A percentile compares a stretch with the other conserved stretches of the same genome.
These are phyloP conservation scores for Colletotrichum orbiculare DNA, from an alignment of 2,329 filamentous ascomycete genomes.

Conservation along the genomic window DNA sequence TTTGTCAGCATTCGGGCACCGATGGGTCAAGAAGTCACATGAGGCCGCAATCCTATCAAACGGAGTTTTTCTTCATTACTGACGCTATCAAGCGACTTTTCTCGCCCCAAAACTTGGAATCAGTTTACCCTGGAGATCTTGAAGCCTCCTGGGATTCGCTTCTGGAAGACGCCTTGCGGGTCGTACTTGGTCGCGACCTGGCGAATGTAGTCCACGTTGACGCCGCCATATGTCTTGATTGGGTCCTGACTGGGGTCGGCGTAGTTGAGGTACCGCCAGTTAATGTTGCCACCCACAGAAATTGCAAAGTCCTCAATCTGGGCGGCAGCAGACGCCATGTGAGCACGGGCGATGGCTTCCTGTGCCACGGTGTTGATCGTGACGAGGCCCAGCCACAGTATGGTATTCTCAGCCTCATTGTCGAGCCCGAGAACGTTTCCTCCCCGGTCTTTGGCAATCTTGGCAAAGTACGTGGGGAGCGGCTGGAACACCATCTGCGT, in stretches of 20 bases:
- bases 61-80: neutral
- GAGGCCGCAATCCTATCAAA: neutral
- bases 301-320: conserved; percentile 26
- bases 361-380: conserved; percentile 17
- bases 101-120: neutral
- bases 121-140: conserved; percentile 20
- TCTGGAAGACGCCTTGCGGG: conserved; percentile 47
- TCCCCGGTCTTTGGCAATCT: conserved; percentile 46
- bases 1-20: too few species aligned
- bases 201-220: conserved; percentile 45
- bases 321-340: conserved; percentile 17
- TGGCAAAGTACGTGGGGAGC: conserved; percentile 46
- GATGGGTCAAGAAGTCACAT: too few species aligned
- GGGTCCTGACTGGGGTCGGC: conserved; percentile 50
- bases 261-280: conserved; percentile 60
- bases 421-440: conserved; percentile 56
- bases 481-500: conserved; percentile 51
- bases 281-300: conserved; percentile 39
- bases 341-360: conserved; percentile 3
- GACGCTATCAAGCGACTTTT: neutral
- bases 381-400: conserved; percentile 16
- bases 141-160: conserved; percentile 38
- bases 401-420: neutral
- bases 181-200: conserved; percentile 47
- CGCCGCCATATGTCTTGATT: conserved; percentile 48